These are phyloP conservation scores for Amaranthus hypochondriacus DNA, from an alignment of 148 eudicot genomes.

Conservation along the genomic window DNA sequence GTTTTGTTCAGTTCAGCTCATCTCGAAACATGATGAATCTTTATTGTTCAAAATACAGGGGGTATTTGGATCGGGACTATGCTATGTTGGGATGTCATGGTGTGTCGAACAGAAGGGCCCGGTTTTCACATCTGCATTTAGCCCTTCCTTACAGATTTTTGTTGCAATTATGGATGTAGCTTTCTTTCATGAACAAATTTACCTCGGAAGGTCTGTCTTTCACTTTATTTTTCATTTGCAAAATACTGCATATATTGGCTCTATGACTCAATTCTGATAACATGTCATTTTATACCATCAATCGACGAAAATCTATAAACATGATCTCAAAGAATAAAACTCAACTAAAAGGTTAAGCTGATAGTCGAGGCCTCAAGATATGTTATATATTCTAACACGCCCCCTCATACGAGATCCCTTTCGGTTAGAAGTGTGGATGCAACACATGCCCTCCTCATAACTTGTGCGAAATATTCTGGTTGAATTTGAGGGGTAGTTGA, in stretches of 20 bases:
- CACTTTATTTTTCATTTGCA: background rate
- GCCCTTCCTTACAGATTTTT: slow-evolving; percentile 52
- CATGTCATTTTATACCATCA: too few relatives aligned
- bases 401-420: too few relatives aligned
- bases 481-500: too few relatives aligned
- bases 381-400: too few relatives aligned
- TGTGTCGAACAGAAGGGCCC: slow-evolving; percentile 68
- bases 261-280: background rate
- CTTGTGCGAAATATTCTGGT: too few relatives aligned
- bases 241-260: background rate
- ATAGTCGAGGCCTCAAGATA: too few relatives aligned
- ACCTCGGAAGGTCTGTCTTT: slow-evolving; percentile 50
- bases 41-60: slow-evolving; percentile 39
- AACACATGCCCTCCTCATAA: too few relatives aligned
- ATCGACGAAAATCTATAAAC: background rate
- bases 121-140: slow-evolving; percentile 64
- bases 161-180: slow-evolving; percentile 41
- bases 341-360: too few relatives aligned
- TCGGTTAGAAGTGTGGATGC: too few relatives aligned
- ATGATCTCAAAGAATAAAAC: background rate
- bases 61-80: slow-evolving; percentile 55
- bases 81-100: slow-evolving; percentile 74
- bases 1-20: background rate
- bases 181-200: slow-evolving; percentile 53
- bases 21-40: too few relatives aligned